A percentile compares a stretch with the other conserved stretches of the same genome.
Evolutionary conservation across 371 early-diverging fungal genomes (phyloP).

Genomic region (Mortierella polycephala): DNA sequence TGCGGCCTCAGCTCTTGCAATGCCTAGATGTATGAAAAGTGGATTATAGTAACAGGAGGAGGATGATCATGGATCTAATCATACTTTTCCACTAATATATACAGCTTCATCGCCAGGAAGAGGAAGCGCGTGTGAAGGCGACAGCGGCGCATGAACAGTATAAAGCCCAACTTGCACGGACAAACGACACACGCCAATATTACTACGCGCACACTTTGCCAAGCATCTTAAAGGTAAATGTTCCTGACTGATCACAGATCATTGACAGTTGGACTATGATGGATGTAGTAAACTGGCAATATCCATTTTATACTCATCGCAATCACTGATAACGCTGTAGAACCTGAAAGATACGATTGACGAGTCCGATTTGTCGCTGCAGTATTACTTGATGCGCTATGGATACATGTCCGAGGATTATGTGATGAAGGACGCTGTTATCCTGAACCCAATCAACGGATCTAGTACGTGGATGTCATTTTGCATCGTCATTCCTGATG

Average conservation of each 20-base stretch:
- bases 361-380: conserved; percentile 76
- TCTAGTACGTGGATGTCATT: conserved; percentile 36
- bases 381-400: conserved; percentile 77
- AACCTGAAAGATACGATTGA: conserved; percentile 75
- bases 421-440: conserved; percentile 63
- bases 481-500: too few species aligned
- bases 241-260: too few species aligned
- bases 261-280: too few species aligned
- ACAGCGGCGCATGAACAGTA: conserved; percentile 77
- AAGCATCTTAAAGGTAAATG: conserved; percentile 65
- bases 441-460: conserved; percentile 59
- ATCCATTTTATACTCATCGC: neutral
- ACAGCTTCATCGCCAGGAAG: conserved; percentile 73
- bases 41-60: too few species aligned
- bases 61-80: too few species aligned
- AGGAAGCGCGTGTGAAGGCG: conserved; percentile 76
- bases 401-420: conserved; percentile 65
- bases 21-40: neutral
- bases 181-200: conserved; percentile 68
- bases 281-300: neutral
- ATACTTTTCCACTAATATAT: neutral
- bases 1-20: neutral
- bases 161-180: conserved; percentile 68
- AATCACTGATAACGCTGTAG: conserved; percentile 26
- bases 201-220: conserved; percentile 75